These are phyloP conservation scores for Jatropha podagrica DNA, from an alignment of 441 rosid genomes.

Conservation along the genomic window DNA sequence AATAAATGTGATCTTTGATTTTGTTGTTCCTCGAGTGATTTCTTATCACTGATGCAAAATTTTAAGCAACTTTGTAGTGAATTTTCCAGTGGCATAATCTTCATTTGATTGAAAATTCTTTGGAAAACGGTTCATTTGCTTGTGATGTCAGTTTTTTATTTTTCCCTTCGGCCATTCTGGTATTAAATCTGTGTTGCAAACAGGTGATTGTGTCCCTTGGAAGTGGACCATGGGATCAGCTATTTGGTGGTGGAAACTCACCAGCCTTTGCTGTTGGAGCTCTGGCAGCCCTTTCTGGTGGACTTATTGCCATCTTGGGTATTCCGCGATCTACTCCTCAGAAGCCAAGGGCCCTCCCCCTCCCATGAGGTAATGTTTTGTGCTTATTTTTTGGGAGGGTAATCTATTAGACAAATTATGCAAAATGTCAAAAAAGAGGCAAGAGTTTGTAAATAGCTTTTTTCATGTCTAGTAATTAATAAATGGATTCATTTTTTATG, in stretches of 20 bases:
- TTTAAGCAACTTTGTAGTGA: not conserved
- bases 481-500: conserved; percentile 19
- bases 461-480: conserved; percentile 25
- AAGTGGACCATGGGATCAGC: conserved; percentile 95
- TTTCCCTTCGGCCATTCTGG: conserved; percentile 16
- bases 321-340: conserved; percentile 73
- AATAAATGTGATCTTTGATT: not conserved
- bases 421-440: conserved; percentile 15
- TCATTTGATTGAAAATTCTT: conserved; percentile 2
- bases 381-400: conserved; percentile 25
- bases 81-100: not conserved
- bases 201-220: conserved; percentile 88
- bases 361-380: conserved; percentile 52
- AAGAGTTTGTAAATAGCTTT: conserved; percentile 30
- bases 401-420: conserved; percentile 15
- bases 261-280: conserved; percentile 89
- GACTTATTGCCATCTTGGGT: conserved; percentile 82
- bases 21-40: not conserved
- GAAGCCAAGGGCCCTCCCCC: conserved; percentile 53
- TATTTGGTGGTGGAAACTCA: conserved; percentile 94
- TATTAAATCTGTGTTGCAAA: conserved; percentile 12
- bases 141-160: not conserved
- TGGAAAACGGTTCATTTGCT: not conserved
- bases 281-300: conserved; percentile 65
- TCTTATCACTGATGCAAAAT: conserved; percentile 1